These are phyloP conservation scores for Schizochytrium sp. DNA, from an alignment of 108 stramenopile species.

Conservation along the genomic window DNA sequence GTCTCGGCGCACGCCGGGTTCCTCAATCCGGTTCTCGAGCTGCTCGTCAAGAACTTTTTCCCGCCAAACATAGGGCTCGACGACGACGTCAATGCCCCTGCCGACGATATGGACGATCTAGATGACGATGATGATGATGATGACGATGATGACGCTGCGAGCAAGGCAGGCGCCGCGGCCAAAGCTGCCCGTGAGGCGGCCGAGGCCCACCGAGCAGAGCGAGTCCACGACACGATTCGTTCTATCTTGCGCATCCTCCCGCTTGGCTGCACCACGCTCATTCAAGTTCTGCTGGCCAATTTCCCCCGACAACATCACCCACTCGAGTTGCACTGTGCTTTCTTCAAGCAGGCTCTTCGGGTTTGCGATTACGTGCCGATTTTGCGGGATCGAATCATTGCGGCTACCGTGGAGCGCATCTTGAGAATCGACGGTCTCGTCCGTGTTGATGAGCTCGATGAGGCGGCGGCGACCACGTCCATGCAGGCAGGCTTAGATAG, in stretches of 20 bases:
- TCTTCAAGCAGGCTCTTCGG: background rate
- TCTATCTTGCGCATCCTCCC: background rate
- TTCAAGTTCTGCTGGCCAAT: background rate
- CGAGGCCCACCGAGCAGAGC: background rate
- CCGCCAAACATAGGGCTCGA: background rate
- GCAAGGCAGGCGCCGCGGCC: background rate
- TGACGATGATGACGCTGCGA: background rate
- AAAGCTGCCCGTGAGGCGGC: background rate
- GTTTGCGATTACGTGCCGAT: background rate
- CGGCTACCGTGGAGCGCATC: background rate
- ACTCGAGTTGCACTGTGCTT: background rate
- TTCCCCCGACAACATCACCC: background rate
- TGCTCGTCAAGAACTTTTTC: conserved; percentile 8
- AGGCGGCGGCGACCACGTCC: background rate
- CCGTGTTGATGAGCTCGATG: background rate
- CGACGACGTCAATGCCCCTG: background rate
- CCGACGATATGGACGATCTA: background rate
- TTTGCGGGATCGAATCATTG: background rate
- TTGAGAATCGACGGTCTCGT: background rate
- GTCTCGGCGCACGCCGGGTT: conserved; percentile 11
- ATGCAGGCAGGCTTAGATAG: background rate
- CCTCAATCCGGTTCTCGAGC: background rate
- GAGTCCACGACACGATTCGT: background rate
- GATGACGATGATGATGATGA: background rate
- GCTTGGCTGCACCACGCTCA: background rate